phyloP scores from a whole-genome alignment of 1,139 yeast species.

The Kodamaea sp. region DNA sequence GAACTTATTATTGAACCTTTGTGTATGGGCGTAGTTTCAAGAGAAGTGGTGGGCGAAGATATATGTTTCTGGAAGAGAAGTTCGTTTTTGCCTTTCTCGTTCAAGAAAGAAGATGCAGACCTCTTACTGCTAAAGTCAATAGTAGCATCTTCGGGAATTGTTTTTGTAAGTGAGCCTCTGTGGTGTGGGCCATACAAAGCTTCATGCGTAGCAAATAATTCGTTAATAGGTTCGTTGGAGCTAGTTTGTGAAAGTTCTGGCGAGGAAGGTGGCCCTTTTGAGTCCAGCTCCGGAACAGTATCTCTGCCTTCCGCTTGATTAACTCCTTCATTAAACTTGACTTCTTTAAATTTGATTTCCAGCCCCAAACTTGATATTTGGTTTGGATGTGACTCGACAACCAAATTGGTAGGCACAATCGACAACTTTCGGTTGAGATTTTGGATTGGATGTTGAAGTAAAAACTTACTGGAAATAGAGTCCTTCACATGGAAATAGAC shows the following conservation, averaged over 20 bases:
- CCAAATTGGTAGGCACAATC: slow-evolving; percentile 29
- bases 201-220: slow-evolving; percentile 37
- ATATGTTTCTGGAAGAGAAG: slow-evolving; percentile 19
- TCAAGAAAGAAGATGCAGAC: slow-evolving; percentile 10
- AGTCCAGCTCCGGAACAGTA: no score
- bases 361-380: no score
- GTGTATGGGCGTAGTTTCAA: slow-evolving; percentile 26
- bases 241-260: slow-evolving; percentile 1
- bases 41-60: slow-evolving; percentile 27
- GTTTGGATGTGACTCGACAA: slow-evolving; percentile 15
- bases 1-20: slow-evolving; percentile 13
- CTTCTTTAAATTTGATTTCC: slow-evolving; percentile 32
- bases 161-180: slow-evolving; percentile 5
- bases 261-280: not conserved
- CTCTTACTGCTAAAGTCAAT: slow-evolving; percentile 1
- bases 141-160: not conserved
- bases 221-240: slow-evolving; percentile 24
- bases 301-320: not conserved
- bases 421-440: slow-evolving; percentile 27
- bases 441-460: slow-evolving; percentile 14
- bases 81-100: slow-evolving; percentile 20
- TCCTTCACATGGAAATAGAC: slow-evolving; percentile 21
- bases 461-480: slow-evolving; percentile 14
- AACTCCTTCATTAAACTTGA: slow-evolving; percentile 22
- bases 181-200: slow-evolving; percentile 24